phyloP scores from a whole-genome alignment of 495 filamentous ascomycete species.

The Thermothielavioides terrestris region DNA sequence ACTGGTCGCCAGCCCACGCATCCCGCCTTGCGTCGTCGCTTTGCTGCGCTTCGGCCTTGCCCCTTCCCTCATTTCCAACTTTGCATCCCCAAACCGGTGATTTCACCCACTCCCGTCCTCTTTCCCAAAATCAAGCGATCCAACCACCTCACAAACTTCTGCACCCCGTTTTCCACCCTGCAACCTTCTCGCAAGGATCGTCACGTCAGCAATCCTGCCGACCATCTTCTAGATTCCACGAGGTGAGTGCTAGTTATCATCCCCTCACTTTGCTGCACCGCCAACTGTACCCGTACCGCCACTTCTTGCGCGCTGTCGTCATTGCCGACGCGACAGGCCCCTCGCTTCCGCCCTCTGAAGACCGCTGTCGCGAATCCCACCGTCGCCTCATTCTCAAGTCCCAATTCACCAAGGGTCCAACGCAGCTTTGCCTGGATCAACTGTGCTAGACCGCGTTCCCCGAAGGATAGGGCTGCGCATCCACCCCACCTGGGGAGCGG shows the following conservation, averaged over 20 bases:
- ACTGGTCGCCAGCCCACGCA: slow-evolving; percentile 20
- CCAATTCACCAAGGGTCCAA: slow-evolving; percentile 14
- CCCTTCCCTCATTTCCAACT: slow-evolving; percentile 36
- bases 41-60: slow-evolving; percentile 27
- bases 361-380: slow-evolving; percentile 5
- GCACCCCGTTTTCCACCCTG: slow-evolving; percentile 8
- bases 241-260: slow-evolving; percentile 20
- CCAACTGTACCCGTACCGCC: slow-evolving; percentile 9
- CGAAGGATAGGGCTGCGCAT: slow-evolving; percentile 18
- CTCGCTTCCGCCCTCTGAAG: slow-evolving; percentile 7
- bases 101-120: slow-evolving; percentile 17
- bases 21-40: slow-evolving; percentile 30
- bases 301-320: slow-evolving; percentile 25
- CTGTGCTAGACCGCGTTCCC: slow-evolving; percentile 1
- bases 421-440: background rate
- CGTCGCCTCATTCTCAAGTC: background rate
- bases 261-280: slow-evolving; percentile 15
- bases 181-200: background rate
- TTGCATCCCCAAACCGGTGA: slow-evolving; percentile 27
- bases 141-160: slow-evolving; percentile 12
- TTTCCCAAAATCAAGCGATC: slow-evolving; percentile 23
- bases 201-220: background rate
- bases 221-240: slow-evolving; percentile 10
- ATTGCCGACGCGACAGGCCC: slow-evolving; percentile 27
- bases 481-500: slow-evolving; percentile 27